phyloP scores from a whole-genome alignment of 176 grass and related monocot genomes.

The Canna indica region DNA sequence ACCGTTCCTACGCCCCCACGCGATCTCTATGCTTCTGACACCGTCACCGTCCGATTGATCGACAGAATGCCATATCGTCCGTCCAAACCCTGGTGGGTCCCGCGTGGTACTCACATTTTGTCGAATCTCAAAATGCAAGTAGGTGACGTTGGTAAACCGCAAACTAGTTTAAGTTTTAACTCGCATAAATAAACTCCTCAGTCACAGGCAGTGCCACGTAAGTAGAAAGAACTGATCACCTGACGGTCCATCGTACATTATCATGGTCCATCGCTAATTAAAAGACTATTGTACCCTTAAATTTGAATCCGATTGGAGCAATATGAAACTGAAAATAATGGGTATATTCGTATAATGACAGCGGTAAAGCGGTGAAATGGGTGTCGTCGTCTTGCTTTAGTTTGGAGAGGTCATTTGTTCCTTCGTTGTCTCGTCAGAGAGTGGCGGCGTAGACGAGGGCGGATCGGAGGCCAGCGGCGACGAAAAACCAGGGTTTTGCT shows the following conservation, averaged over 20 bases:
- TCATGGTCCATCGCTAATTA: background rate
- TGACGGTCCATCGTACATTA: background rate
- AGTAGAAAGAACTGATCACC: background rate
- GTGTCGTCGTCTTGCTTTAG: background rate
- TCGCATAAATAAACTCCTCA: background rate
- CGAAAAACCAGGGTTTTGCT: background rate
- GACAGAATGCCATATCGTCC: background rate
- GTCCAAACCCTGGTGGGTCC: background rate
- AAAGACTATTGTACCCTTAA: background rate
- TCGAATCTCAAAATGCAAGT: background rate
- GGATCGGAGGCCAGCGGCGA: background rate
- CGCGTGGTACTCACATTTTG: background rate
- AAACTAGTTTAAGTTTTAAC: no score
- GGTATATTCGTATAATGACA: background rate
- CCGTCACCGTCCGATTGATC: background rate
- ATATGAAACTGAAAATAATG: background rate
- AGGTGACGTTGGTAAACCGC: background rate
- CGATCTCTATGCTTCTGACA: background rate
- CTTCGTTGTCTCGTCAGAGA: background rate
- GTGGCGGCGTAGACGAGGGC: constrained; percentile 1
- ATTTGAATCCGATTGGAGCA: background rate
- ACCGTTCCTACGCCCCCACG: background rate
- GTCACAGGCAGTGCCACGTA: background rate
- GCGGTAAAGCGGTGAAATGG: background rate
- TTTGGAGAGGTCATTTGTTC: background rate